Conservation (phyloP, 208 protist genomes). For the Trichomonas gallinae region DNA sequence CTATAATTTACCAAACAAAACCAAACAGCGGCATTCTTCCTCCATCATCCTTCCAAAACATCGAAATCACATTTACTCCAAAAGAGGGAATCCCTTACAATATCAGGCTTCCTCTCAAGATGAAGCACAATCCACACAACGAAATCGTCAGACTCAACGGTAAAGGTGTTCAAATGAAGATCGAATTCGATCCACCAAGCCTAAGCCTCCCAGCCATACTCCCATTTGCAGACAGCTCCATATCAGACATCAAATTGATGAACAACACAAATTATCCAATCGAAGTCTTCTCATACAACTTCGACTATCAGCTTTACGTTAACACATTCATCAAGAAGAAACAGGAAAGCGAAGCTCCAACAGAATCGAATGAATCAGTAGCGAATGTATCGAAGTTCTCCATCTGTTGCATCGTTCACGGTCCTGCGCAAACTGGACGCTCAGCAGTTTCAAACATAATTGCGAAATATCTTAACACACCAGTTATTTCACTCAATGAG, state of each 20-base stretch:
- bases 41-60: not conserved
- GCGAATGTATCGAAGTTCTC: not conserved
- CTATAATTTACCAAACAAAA: not conserved
- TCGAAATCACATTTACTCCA: not conserved
- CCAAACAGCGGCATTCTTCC: not conserved
- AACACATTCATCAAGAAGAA: not conserved
- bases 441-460: not conserved
- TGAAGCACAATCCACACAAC: not conserved
- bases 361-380: no score
- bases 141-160: not conserved
- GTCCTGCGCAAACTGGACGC: not conserved
- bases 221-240: not conserved
- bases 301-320: not conserved
- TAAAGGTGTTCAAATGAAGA: not conserved
- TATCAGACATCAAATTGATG: not conserved
- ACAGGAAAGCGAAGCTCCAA: not conserved
- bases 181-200: not conserved
- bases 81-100: not conserved
- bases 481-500: not conserved
- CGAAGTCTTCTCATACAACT: not conserved
- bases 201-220: not conserved
- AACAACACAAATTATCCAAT: not conserved
- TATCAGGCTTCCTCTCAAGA: not conserved
- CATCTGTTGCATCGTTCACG: not conserved
- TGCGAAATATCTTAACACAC: not conserved